Percentiles rank a stretch among this genome's conserved stretches.
These are phyloP conservation scores for Plasmodium sp. DNA, from an alignment of 169 alveolate species.

Conservation along the genomic window DNA sequence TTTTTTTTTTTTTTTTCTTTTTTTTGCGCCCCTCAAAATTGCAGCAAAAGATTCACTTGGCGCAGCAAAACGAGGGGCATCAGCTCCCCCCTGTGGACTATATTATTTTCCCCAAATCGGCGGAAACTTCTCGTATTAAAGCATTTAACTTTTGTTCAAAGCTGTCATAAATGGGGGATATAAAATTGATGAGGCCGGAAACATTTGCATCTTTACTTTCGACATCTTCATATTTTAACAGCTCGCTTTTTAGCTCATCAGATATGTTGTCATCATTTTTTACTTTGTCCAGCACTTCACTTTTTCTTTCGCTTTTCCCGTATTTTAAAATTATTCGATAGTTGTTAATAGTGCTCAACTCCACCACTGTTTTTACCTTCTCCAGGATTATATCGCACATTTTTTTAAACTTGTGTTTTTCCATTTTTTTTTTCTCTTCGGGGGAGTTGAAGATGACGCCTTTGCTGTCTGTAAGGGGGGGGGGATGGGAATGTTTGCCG, in stretches of 20 bases:
- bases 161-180: conserved; percentile 20
- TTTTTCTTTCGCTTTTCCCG: conserved; percentile 35
- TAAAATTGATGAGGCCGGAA: conserved; percentile 9
- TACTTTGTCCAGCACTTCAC: neutral
- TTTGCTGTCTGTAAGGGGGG: conserved; percentile 12
- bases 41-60: neutral
- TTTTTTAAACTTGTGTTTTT: conserved; percentile 12
- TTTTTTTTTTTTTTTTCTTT: neutral
- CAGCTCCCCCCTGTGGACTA: neutral
- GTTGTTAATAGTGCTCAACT: neutral
- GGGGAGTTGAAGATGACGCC: conserved; percentile 19
- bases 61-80: neutral
- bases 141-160: neutral
- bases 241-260: conserved; percentile 9
- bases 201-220: conserved; percentile 21
- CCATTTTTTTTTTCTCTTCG: neutral
- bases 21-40: neutral
- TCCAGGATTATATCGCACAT: conserved; percentile 21
- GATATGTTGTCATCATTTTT: conserved; percentile 20
- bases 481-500: neutral
- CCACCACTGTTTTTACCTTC: conserved; percentile 10
- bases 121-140: conserved; percentile 1
- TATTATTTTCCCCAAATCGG: neutral
- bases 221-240: conserved; percentile 15
- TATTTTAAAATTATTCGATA: conserved; percentile 16